Evolutionary conservation across 1,139 yeast species (phyloP).

Genomic region (Debaryomycetaceae sp.): DNA sequence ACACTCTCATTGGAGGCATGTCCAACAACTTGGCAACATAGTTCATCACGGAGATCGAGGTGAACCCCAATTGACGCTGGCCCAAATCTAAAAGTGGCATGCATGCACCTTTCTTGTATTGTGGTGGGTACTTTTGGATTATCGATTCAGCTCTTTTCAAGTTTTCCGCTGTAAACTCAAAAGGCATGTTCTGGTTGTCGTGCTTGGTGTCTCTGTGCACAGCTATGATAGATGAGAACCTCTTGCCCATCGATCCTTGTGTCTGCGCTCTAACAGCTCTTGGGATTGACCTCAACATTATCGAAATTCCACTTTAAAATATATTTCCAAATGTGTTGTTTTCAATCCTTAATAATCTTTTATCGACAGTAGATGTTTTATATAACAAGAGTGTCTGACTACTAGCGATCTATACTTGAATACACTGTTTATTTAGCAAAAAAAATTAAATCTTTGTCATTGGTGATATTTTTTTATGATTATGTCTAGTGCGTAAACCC

Average conservation of each 20-base stretch:
- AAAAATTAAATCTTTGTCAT: neutral
- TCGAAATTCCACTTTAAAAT: neutral
- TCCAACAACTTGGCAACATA: conserved; percentile 83
- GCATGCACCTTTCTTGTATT: conserved; percentile 83
- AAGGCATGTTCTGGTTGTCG: conserved; percentile 67
- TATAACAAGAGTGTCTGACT: neutral
- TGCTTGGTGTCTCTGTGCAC: conserved; percentile 73
- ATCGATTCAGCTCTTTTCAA: conserved; percentile 66
- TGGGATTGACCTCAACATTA: conserved; percentile 13
- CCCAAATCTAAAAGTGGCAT: conserved; percentile 88
- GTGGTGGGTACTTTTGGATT: conserved; percentile 78
- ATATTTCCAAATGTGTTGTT: neutral
- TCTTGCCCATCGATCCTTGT: conserved; percentile 10
- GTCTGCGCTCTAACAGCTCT: conserved; percentile 4
- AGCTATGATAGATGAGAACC: conserved; percentile 47
- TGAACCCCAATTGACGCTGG: conserved; percentile 85
- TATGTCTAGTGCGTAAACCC: conserved; percentile 6
- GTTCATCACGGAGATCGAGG: conserved; percentile 89
- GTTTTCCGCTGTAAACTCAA: conserved; percentile 74
- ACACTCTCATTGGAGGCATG: conserved; percentile 94
- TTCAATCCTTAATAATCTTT: too few relatives aligned
- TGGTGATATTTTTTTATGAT: conserved; percentile 2
- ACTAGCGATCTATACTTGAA: neutral
- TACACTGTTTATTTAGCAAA: neutral
- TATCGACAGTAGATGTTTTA: too few relatives aligned